phyloP scores from a whole-genome alignment of 1,284 basidiomycete genomes.

The Cerioporus squamosus region DNA sequence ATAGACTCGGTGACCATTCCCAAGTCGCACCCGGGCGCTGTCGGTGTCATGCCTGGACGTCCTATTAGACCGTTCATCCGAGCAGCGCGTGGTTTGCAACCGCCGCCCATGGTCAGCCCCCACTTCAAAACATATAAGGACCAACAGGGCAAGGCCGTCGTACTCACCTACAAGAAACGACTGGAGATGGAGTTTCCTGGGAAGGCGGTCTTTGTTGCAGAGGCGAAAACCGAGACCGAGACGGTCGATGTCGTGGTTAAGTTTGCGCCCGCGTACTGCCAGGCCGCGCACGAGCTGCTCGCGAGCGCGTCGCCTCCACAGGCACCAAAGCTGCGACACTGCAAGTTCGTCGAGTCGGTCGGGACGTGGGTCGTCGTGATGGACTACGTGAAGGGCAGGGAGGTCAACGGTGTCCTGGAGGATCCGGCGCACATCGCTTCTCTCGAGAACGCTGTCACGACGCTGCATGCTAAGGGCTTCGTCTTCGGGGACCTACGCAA shows the following conservation, averaged over 20 bases:
- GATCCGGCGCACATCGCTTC: not conserved
- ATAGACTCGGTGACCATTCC: not conserved
- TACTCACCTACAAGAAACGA: conserved; percentile 13
- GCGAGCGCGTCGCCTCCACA: conserved; percentile 1
- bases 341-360: conserved; percentile 7
- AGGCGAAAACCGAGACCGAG: not conserved
- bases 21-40: not conserved
- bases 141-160: not conserved
- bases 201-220: conserved; percentile 11
- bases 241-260: conserved; percentile 17
- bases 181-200: not conserved
- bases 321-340: conserved; percentile 16
- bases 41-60: not conserved
- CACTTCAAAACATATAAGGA: conserved; percentile 8
- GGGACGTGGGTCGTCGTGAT: conserved; percentile 28
- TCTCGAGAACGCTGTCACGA: conserved; percentile 12
- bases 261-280: conserved; percentile 16
- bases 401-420: not conserved
- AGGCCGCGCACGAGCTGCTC: conserved; percentile 14
- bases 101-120: conserved; percentile 4
- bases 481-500: conserved; percentile 30
- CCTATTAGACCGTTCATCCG: not conserved
- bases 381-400: conserved; percentile 20
- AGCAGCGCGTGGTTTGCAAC: not conserved
- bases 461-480: conserved; percentile 20